Base-by-base conservation (phyloP, 148 eudicot species). In the Camellia japonica region DNA sequence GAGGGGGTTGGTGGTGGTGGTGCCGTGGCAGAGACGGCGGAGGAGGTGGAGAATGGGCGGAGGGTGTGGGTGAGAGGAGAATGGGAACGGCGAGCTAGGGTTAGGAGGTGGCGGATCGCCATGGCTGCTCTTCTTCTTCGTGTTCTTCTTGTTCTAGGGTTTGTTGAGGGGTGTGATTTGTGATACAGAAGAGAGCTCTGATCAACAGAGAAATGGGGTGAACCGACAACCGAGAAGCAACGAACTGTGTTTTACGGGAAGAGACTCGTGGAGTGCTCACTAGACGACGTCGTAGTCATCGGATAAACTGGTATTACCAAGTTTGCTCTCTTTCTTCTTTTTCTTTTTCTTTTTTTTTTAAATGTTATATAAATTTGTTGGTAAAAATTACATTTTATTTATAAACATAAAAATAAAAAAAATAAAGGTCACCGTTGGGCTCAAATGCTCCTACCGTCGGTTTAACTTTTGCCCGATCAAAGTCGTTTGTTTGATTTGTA, bases 41-140 rank as follows among this genome's bases (percentile, higher is more conserved):
- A 14, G 79, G 92, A 77, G 71, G 87, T 67, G 58, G 85, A 73
- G 49, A 79, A 41, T 65, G 75, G 56, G 18, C 51, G 76, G 76
- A 30, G 74, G 16, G 47, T 18, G 38, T 59, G 8, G 56, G 75
- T 51, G 4, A 58, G 9, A 64, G 83, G 46, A 3, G 66, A 78
- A 3, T 59, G 81, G 20, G 68, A 56, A 42, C 87, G 90, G 73
- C 80, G 86, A 71, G 85, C 71, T 18, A 82, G 83, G 38, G 81
- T 76, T 75, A 90, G 82, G 71, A 92, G 83, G 75, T 86, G 90
- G 19, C 84, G 83, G 71, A 84, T 79, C 80, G 89, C 86, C 90
- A 91, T 87, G 86, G 83, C 62, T 51, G 3, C 3, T n/a, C 20
- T 61, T 61, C 38, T 30, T 1, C 38, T 30, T 30, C 38, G 38